phyloP scores from a whole-genome alignment of 192 early-diverging fungal species.

The Chytriomyces sp. region DNA sequence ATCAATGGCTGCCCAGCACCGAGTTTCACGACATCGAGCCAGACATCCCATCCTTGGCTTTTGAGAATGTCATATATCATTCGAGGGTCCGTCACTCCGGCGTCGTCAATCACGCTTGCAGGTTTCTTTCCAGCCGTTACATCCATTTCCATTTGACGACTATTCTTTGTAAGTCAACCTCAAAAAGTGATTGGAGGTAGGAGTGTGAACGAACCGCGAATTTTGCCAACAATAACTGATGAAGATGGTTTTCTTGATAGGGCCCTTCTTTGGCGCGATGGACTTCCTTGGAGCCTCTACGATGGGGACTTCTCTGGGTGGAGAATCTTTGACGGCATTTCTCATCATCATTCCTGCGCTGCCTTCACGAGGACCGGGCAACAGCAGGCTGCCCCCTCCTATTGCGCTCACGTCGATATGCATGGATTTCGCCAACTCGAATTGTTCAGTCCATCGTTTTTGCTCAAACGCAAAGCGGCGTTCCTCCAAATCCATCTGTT shows the following conservation, averaged over 20 bases:
- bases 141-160: not conserved
- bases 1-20: not conserved
- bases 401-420: not conserved
- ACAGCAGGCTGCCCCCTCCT: not conserved
- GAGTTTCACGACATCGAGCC: constrained; percentile 1
- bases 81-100: not conserved
- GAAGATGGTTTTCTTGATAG: not conserved
- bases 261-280: not conserved
- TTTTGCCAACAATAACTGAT: constrained; percentile 11
- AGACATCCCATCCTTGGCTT: not conserved
- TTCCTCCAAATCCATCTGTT: not conserved
- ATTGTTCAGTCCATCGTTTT: not conserved
- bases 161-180: not conserved
- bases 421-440: not conserved
- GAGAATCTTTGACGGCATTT: no score
- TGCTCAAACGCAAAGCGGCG: not conserved
- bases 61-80: not conserved
- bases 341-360: no score
- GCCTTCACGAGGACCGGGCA: not conserved
- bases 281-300: not conserved
- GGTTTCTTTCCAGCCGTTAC: not conserved
- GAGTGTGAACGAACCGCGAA: not conserved
- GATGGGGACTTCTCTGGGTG: not conserved
- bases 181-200: not conserved
- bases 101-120: not conserved